phyloP scores from a whole-genome alignment of 345 rosid genomes.

The Lepidium didymum region DNA sequence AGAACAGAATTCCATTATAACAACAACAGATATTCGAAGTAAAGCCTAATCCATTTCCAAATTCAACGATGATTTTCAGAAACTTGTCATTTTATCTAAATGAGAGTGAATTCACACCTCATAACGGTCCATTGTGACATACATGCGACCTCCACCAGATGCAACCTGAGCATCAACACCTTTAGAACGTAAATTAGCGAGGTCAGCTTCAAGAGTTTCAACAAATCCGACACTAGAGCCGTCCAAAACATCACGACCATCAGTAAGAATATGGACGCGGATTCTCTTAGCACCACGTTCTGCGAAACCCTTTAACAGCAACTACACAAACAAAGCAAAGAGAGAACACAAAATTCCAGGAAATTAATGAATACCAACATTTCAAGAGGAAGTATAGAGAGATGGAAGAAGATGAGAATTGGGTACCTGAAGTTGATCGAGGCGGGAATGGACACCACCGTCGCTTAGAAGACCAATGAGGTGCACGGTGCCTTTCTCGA shows the following conservation, averaged over 20 bases:
- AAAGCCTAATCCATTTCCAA: neutral
- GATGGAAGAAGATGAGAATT: neutral
- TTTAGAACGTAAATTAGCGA: constrained; percentile 49
- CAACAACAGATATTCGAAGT: neutral
- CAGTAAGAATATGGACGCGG: constrained; percentile 90
- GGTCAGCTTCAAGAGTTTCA: constrained; percentile 72
- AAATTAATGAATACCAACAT: neutral
- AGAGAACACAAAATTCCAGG: neutral
- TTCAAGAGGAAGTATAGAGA: neutral
- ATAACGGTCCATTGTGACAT: constrained; percentile 96
- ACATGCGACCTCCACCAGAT: constrained; percentile 99
- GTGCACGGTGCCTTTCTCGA: constrained; percentile 65
- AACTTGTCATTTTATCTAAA: neutral
- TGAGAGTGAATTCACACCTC: constrained; percentile 41
- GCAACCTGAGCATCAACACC: constrained; percentile 90
- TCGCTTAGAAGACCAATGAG: constrained; percentile 87
- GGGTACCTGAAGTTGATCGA: constrained; percentile 79
- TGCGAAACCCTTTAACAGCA: constrained; percentile 70
- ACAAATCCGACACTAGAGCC: constrained; percentile 86
- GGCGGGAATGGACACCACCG: constrained; percentile 95
- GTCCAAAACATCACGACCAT: constrained; percentile 98
- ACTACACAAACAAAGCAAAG: constrained; percentile 39
- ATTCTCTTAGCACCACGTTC: constrained; percentile 88
- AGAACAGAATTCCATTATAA: neutral
- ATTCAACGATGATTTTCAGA: neutral